Conservation (phyloP, 345 rosid genomes). For the Chamaenerion angustifolium region DNA sequence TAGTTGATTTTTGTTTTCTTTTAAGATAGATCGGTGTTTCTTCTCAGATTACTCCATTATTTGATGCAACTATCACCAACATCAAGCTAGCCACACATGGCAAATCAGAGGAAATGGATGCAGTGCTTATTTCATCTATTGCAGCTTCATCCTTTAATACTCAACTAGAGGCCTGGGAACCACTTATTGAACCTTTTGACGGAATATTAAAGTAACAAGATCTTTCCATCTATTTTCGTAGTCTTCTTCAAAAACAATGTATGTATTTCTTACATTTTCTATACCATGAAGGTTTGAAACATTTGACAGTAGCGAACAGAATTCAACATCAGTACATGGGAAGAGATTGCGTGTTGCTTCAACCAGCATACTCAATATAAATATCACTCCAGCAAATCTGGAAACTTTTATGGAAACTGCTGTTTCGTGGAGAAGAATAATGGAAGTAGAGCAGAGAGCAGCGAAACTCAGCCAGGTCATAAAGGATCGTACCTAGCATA, state of each 20-base stretch:
- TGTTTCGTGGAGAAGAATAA: conserved; percentile 84
- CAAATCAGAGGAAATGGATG: conserved; percentile 83
- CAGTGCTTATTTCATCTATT: conserved; percentile 75
- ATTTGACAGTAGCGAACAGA: conserved; percentile 45
- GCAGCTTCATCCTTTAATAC: conserved; percentile 92
- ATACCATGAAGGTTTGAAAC: conserved; percentile 71
- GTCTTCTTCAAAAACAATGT: background rate
- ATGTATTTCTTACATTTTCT: conserved; percentile 7
- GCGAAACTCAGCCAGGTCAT: conserved; percentile 58
- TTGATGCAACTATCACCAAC: conserved; percentile 77
- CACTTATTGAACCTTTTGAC: conserved; percentile 98
- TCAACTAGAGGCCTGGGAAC: conserved; percentile 97
- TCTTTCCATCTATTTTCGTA: conserved; percentile 10
- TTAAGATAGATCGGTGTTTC: background rate
- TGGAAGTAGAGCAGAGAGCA: conserved; percentile 80
- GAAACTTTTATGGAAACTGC: conserved; percentile 57
- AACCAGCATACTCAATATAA: conserved; percentile 70
- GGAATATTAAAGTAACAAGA: conserved; percentile 83
- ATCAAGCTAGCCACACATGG: conserved; percentile 97
- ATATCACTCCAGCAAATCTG: conserved; percentile 79
- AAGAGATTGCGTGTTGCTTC: conserved; percentile 75
- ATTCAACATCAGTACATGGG: conserved; percentile 43
- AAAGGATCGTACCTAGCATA: background rate
- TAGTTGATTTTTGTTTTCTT: background rate
- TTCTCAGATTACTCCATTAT: conserved; percentile 78